These are phyloP conservation scores for Malbranchea zuffiana DNA, from an alignment of 2,329 filamentous ascomycete genomes.

Conservation along the genomic window DNA sequence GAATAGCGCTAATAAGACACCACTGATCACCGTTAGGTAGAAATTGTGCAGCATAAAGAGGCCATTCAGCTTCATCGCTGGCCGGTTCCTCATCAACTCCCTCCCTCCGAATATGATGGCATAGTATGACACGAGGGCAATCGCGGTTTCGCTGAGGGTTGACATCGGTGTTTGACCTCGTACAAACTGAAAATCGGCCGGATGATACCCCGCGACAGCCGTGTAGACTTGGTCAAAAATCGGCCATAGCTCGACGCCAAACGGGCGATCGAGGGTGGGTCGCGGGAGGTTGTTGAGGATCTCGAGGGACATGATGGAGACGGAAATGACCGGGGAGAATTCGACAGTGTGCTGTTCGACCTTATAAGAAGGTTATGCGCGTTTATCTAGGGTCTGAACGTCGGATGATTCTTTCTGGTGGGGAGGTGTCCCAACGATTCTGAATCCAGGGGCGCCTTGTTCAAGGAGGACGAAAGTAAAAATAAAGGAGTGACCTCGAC, in stretches of 20 bases:
- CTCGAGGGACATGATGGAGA: constrained; percentile 12
- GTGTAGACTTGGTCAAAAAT: constrained; percentile 75
- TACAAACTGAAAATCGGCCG: constrained; percentile 69
- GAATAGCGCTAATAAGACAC: constrained; percentile 63
- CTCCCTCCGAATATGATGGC: constrained; percentile 77
- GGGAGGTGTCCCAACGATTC: background rate
- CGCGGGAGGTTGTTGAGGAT: constrained; percentile 20
- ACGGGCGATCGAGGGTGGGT: constrained; percentile 73
- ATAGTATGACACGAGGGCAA: constrained; percentile 75
- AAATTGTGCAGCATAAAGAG: constrained; percentile 90
- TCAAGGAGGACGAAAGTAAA: too few species aligned
- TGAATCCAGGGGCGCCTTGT: too few species aligned
- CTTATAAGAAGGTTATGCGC: too few species aligned
- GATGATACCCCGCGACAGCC: constrained; percentile 60
- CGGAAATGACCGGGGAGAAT: too few species aligned
- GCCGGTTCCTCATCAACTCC: constrained; percentile 71
- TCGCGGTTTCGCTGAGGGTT: constrained; percentile 64
- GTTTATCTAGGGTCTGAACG: too few species aligned
- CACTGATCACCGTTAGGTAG: constrained; percentile 71
- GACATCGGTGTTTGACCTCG: constrained; percentile 73
- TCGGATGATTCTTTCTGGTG: too few species aligned
- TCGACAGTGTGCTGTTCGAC: background rate
- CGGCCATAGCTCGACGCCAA: constrained; percentile 75
- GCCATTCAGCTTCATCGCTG: constrained; percentile 68
- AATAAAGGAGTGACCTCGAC: constrained; percentile 1